phyloP scores from a whole-genome alignment of 306 rosid genomes.

The Prunus mira region DNA sequence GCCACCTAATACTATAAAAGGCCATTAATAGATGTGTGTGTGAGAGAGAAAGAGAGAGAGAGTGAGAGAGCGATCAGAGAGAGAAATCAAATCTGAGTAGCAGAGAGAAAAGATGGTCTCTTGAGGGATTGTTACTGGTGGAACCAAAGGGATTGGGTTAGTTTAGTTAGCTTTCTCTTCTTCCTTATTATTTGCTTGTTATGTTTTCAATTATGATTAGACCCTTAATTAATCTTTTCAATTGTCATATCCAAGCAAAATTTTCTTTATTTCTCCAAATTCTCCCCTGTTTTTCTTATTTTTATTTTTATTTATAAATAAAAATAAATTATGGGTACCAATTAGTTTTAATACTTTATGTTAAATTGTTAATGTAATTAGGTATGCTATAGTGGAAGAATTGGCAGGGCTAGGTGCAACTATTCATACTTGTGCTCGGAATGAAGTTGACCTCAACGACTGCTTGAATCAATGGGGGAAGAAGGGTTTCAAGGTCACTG shows the following conservation, averaged over 20 bases:
- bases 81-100: neutral
- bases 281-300: neutral
- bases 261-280: neutral
- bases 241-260: too few relatives aligned
- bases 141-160: constrained; percentile 49
- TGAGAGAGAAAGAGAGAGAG: neutral
- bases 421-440: constrained; percentile 21
- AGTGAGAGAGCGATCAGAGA: neutral
- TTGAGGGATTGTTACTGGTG: constrained; percentile 41
- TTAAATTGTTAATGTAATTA: constrained; percentile 2
- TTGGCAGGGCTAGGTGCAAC: constrained; percentile 26
- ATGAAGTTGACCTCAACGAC: constrained; percentile 10
- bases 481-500: constrained; percentile 25
- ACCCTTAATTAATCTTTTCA: neutral
- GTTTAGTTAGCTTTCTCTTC: neutral
- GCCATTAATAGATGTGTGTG: neutral
- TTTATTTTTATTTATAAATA: too few relatives aligned
- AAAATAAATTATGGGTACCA: too few relatives aligned
- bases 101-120: constrained; percentile 32
- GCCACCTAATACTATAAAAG: neutral
- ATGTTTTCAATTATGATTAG: neutral
- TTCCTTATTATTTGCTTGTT: neutral
- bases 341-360: neutral
- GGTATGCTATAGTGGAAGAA: constrained; percentile 39
- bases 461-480: constrained; percentile 24